These are phyloP conservation scores for Tricholoma furcatifolium DNA, from an alignment of 768 basidiomycete genomes.

Conservation along the genomic window DNA sequence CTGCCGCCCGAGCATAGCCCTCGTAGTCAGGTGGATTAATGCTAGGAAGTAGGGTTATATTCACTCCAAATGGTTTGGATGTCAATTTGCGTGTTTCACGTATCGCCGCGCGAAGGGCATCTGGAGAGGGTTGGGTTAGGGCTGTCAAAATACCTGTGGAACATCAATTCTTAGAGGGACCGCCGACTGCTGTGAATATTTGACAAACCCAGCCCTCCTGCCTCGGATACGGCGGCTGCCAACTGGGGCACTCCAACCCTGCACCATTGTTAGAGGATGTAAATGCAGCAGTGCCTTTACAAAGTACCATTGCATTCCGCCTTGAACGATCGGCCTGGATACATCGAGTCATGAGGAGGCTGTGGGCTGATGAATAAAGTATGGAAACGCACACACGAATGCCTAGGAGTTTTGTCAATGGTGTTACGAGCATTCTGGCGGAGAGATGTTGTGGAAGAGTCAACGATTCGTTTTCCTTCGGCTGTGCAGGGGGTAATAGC, in stretches of 20 bases:
- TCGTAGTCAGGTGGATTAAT: slow-evolving; percentile 92
- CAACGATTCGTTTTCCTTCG: too few species aligned
- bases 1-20: slow-evolving; percentile 76
- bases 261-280: slow-evolving; percentile 3
- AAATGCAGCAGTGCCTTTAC: not conserved
- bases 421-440: slow-evolving; percentile 43
- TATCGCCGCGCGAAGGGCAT: slow-evolving; percentile 77
- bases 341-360: not conserved
- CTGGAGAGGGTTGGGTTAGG: slow-evolving; percentile 83
- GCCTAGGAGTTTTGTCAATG: slow-evolving; percentile 39
- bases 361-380: not conserved
- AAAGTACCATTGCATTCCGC: slow-evolving; percentile 86
- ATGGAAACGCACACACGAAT: slow-evolving; percentile 7
- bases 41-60: slow-evolving; percentile 82
- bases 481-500: too few species aligned
- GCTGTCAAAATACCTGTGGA: slow-evolving; percentile 78
- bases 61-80: slow-evolving; percentile 79
- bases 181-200: not conserved
- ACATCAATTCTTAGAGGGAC: not conserved
- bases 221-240: slow-evolving; percentile 77
- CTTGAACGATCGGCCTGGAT: slow-evolving; percentile 75
- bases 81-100: slow-evolving; percentile 71
- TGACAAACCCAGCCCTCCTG: slow-evolving; percentile 72
- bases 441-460: slow-evolving; percentile 7
- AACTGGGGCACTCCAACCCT: slow-evolving; percentile 82